Percentiles rank a stretch among this genome's conserved stretches.
phyloP scores from a whole-genome alignment of 2,329 filamentous ascomycete genomes.

The Sporothrix protearum region DNA sequence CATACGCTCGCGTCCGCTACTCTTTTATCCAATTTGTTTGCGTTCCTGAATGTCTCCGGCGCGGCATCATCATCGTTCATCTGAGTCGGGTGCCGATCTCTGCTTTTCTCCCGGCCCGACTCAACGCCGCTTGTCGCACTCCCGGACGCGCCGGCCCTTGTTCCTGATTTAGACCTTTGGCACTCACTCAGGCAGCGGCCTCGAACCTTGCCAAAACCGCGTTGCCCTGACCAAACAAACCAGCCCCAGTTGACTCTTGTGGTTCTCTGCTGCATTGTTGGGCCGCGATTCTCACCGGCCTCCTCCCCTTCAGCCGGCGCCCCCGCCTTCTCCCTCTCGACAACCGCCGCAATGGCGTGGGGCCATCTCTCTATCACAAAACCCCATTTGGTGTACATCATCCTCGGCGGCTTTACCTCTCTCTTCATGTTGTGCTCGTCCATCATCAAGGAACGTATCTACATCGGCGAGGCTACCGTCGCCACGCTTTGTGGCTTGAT shows the following conservation, averaged over 20 bases:
- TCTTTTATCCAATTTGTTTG: not conserved
- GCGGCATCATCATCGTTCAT: slow-evolving; percentile 22
- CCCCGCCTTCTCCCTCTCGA: not conserved
- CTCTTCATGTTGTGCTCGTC: slow-evolving; percentile 98
- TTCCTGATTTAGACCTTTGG: not conserved
- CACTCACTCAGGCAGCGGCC: not conserved
- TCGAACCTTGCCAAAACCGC: not conserved
- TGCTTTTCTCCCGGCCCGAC: slow-evolving; percentile 15
- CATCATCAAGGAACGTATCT: slow-evolving; percentile 95
- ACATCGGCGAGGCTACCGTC: slow-evolving; percentile 97
- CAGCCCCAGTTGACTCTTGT: not conserved
- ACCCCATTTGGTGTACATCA: slow-evolving; percentile 97
- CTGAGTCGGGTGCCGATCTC: slow-evolving; percentile 29
- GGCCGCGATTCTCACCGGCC: not conserved
- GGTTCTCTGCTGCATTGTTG: not conserved
- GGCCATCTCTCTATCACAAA: slow-evolving; percentile 80
- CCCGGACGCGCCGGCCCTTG: not conserved
- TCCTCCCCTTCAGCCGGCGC: not conserved
- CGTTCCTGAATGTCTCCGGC: slow-evolving; percentile 30
- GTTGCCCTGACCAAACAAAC: not conserved
- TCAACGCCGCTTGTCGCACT: not conserved
- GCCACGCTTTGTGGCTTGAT: slow-evolving; percentile 84
- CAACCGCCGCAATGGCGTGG: slow-evolving; percentile 62
- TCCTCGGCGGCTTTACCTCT: slow-evolving; percentile 93
- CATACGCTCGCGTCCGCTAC: not conserved